These are phyloP conservation scores for Firmiana major DNA, from an alignment of 345 rosid genomes.

Conservation along the genomic window DNA sequence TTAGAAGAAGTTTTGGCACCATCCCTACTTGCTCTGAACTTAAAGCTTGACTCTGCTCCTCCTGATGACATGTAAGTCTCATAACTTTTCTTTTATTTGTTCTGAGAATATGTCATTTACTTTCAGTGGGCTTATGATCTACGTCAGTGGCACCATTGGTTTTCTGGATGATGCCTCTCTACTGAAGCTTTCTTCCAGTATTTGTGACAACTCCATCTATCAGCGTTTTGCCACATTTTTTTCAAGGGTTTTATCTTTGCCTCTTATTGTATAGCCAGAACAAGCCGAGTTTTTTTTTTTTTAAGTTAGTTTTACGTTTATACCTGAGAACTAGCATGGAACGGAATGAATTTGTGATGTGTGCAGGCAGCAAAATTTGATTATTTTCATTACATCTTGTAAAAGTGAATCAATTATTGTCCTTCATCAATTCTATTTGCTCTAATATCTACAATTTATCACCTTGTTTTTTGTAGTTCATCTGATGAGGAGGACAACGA, in stretches of 20 bases:
- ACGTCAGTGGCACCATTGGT: background rate
- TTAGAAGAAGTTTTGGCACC: conserved; percentile 70
- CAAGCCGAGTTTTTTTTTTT: background rate
- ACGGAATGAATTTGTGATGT: background rate
- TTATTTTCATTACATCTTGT: background rate
- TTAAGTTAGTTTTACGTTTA: background rate
- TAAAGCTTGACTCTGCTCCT: conserved; percentile 61
- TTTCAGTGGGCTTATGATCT: background rate
- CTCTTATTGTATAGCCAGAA: background rate
- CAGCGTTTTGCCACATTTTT: background rate
- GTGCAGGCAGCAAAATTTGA: background rate
- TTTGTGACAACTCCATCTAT: background rate
- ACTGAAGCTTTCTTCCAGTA: background rate
- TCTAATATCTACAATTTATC: conserved; percentile 17
- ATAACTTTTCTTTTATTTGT: conserved; percentile 7
- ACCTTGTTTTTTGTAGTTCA: conserved; percentile 32
- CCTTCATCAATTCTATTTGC: background rate
- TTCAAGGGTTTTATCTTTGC: background rate
- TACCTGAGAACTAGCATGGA: background rate
- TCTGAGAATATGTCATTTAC: background rate
- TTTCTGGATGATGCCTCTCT: background rate
- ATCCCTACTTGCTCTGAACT: conserved; percentile 59
- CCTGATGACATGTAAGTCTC: conserved; percentile 46
- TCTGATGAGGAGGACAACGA: conserved; percentile 53
- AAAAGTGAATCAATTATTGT: background rate